Evolutionary conservation across 1,284 basidiomycete genomes (phyloP).

Genomic region (Porodaedalea pini): DNA sequence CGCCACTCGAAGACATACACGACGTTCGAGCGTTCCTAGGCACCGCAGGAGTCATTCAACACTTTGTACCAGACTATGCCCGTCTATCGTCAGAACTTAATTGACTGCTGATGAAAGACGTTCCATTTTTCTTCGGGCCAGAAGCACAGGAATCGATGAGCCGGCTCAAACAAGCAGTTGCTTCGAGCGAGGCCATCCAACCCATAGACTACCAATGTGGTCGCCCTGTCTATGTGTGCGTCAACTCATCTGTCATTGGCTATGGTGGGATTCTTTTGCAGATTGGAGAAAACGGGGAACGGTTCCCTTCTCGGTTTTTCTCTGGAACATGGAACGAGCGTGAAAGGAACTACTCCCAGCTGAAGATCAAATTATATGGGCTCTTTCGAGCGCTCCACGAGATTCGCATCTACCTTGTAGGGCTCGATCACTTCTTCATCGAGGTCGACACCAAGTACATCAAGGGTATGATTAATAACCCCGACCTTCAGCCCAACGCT

Average conservation of each 20-base stretch:
- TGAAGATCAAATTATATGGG: too few relatives aligned
- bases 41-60: conserved; percentile 24
- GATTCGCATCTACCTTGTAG: conserved; percentile 27
- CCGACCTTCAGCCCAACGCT: conserved; percentile 36
- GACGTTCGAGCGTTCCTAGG: conserved; percentile 32
- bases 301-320: too few relatives aligned
- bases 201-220: conserved; percentile 14
- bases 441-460: conserved; percentile 39
- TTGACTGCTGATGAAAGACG: conserved; percentile 11
- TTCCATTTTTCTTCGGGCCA: neutral
- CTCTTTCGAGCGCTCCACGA: too few relatives aligned
- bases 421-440: conserved; percentile 28
- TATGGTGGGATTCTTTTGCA: too few relatives aligned
- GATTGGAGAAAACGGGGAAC: too few relatives aligned
- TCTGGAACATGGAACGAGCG: too few relatives aligned
- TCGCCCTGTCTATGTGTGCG: too few relatives aligned
- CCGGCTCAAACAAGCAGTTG: conserved; percentile 5
- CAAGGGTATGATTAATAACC: too few relatives aligned
- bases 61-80: too few relatives aligned
- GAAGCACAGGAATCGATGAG: conserved; percentile 8
- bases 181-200: neutral
- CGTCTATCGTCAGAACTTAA: conserved; percentile 27
- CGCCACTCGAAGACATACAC: conserved; percentile 19
- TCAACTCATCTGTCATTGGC: too few relatives aligned
- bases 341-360: too few relatives aligned